phyloP scores from a whole-genome alignment of 495 filamentous ascomycete species.

The Friedmanniomyces simplex region DNA sequence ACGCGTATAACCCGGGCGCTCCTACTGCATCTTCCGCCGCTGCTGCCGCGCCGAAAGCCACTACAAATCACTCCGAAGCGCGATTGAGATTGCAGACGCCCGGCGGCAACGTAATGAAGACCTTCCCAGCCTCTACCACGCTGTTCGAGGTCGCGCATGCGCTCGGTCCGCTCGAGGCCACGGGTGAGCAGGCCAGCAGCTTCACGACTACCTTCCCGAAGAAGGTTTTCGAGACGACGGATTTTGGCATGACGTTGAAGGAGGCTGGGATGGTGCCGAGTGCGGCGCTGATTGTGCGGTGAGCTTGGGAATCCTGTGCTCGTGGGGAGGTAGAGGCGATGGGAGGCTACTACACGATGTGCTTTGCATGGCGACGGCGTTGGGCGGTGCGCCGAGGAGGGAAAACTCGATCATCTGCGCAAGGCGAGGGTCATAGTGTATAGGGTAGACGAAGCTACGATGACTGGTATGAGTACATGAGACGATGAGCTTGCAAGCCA shows the following conservation, averaged over 20 bases:
- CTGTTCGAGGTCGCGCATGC: constrained; percentile 83
- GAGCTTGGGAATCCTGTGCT: background rate
- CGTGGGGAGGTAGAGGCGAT: no score
- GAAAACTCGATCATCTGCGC: no score
- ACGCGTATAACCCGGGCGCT: constrained; percentile 38
- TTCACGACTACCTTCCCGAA: constrained; percentile 81
- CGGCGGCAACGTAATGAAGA: constrained; percentile 67
- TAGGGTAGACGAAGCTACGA: no score
- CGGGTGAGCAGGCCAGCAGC: constrained; percentile 52
- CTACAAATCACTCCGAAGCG: constrained; percentile 62
- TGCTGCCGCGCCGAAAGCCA: constrained; percentile 42
- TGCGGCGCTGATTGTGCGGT: constrained; percentile 71
- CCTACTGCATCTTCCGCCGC: constrained; percentile 26
- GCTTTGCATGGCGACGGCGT: no score
- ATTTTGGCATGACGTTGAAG: constrained; percentile 83
- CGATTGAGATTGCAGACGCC: constrained; percentile 72
- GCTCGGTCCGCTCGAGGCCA: constrained; percentile 57
- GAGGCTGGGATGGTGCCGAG: constrained; percentile 86
- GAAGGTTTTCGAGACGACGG: constrained; percentile 68
- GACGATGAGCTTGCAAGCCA: no score
- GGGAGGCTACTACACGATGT: no score
- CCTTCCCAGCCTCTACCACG: constrained; percentile 72
- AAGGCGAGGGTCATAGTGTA: no score
- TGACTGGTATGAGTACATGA: no score
- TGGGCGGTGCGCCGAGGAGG: no score